Evolutionary conservation across 2,329 filamentous ascomycete species (phyloP).

Genomic region (Aureobasidium namibiae): DNA sequence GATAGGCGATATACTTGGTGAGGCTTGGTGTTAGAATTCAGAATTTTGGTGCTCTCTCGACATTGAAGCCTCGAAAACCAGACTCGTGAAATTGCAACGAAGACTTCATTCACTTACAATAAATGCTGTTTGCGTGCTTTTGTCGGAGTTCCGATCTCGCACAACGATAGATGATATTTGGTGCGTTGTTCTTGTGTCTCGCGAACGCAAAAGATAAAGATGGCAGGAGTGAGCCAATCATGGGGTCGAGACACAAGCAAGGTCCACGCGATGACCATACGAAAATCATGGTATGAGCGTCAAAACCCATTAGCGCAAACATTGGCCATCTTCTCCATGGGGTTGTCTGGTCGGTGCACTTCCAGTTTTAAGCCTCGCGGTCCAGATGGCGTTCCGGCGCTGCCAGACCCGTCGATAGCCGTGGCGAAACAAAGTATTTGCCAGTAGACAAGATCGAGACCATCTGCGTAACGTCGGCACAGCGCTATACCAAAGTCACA

Average conservation of each 20-base stretch:
- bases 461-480: not conserved
- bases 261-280: constrained; percentile 2
- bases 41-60: not conserved
- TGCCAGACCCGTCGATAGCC: constrained; percentile 2
- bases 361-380: not conserved
- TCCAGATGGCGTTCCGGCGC: constrained; percentile 5
- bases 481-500: not conserved
- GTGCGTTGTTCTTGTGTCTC: not conserved
- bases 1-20: not conserved
- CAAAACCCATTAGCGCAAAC: constrained; percentile 1
- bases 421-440: not conserved
- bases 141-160: not conserved
- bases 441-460: not conserved
- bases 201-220: not conserved
- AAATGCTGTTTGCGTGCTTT: not conserved
- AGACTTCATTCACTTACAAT: not conserved
- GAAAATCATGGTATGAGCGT: not conserved
- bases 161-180: not conserved
- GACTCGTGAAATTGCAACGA: not conserved
- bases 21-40: not conserved
- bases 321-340: constrained; percentile 1
- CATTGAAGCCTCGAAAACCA: no score
- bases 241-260: not conserved
- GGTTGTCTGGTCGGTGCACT: not conserved
- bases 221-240: not conserved